Base-by-base conservation (phyloP, 345 rosid species). In the Euphorbia peplus region DNA sequence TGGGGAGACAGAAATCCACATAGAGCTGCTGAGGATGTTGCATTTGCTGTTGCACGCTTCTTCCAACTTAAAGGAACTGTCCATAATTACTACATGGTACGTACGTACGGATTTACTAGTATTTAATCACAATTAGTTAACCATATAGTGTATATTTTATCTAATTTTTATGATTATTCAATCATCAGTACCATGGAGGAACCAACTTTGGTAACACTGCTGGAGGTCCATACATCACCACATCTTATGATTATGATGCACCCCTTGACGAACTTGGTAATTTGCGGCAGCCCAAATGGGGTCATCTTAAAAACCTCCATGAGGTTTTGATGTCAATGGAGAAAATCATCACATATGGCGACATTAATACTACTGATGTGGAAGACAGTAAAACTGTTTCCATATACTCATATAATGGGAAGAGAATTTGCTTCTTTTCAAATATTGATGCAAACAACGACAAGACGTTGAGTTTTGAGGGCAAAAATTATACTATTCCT, bases 371-470 rank as follows among this genome's bases (percentile, higher is more conserved):
- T 14, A 4, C 1, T 16, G 54, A 57, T 32, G 24, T 35, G 8
- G 24, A 24, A 1, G 29, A 67, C 0, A 37, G 41, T 24, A 53
- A 26, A 54, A 16, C 4, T 14, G 70, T 67, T 26, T 64, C 78
- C 16, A 25, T 76, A 22, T 82, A 44, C 60, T 63, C 41, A 29
- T 67, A 73, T 14, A 13, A 64, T 21, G 85, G 80, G 28, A 70
- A 78, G 42, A 69, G 73, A 47, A 59, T 48, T 47, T 81, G 85
- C 26, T 81, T 81, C 71, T 32, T 81, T 6, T 70, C 72, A 11
- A 78, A 71, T 29, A 61, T 66, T 1, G 64, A 78, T 54, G 0
- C 24, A 0, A 16, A 0, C 0, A 1, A 18, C 0, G 79, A 71
- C 16, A 6, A 41, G 16, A 73, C 73, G 4, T 26, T 83, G n/a